Conservation (phyloP, 1,284 basidiomycete species). For the Ganoderma boninense region DNA sequence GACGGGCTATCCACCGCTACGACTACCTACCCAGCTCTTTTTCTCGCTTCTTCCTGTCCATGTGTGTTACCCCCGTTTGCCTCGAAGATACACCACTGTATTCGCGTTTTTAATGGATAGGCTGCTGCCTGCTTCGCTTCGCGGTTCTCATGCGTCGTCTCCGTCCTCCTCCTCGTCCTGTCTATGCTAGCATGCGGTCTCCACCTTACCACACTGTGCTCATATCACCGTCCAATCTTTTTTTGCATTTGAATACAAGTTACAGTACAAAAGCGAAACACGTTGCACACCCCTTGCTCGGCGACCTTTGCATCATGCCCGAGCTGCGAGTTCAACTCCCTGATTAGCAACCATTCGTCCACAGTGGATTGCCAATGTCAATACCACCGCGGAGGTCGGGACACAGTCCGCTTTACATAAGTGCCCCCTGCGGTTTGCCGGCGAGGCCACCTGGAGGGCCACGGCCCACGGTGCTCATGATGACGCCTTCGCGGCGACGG, state of each 20-base stretch:
- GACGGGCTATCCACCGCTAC: slow-evolving; percentile 27
- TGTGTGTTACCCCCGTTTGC: slow-evolving; percentile 39
- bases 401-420: slow-evolving; percentile 26
- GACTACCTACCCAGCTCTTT: slow-evolving; percentile 27
- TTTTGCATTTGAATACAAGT: slow-evolving; percentile 22
- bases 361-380: background rate
- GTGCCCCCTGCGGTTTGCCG: background rate
- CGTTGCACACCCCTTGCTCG: background rate
- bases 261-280: background rate
- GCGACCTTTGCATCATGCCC: background rate
- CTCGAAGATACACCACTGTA: slow-evolving; percentile 43
- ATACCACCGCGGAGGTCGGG: background rate
- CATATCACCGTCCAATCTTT: slow-evolving; percentile 31
- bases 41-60: slow-evolving; percentile 37
- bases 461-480: slow-evolving; percentile 38
- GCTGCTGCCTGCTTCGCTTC: slow-evolving; percentile 31
- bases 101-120: slow-evolving; percentile 47
- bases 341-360: background rate
- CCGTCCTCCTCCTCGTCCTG: slow-evolving; percentile 15
- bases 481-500: slow-evolving; percentile 39
- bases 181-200: slow-evolving; percentile 12
- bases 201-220: slow-evolving; percentile 14
- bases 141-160: slow-evolving; percentile 16
- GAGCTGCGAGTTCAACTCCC: background rate
- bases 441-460: background rate